Evolutionary conservation across 2,329 filamentous ascomycete genomes (phyloP), one percentile per base, ranked within the genome.

Genomic region (Aspergillus transmontanensis): DNA sequence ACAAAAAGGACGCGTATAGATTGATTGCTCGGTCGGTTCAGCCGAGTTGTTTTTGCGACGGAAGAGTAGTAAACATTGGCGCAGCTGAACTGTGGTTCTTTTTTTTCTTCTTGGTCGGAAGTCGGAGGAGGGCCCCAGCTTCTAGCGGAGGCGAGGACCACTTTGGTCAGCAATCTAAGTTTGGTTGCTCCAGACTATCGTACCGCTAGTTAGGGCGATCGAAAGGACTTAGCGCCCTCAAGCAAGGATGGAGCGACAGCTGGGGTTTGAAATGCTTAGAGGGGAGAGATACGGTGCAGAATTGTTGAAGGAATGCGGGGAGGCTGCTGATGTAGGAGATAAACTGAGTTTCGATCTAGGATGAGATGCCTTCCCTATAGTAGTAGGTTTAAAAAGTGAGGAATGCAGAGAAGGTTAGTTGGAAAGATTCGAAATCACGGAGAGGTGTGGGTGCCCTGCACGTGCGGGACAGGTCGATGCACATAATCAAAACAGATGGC

Each of bases 61-160:
- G 62, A 65, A 62, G 43, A 53, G 63, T 61, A 61, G 70, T 74
- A 75, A 75, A 74, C 71, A 75, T 73, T 57, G 60, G 54, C 64
- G 63, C 66, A 74, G 70, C 71, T 73, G 73, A 75, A 71, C 71
- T 71, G 71, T 75, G 72, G 73, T 71, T 72, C 71, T 71, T 68
- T 65, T 59, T 53, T 60, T 19, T 16, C 16, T 54, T 39, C 57
- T 45, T 59, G 55, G 46, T 60, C 59, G 65, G 62, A 57, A 70
- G 56, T 62, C 65, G 61, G 61, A 62, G 61, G 61, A 62, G 30
- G 62, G 63, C 56, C 64, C 66, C 59, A 62, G 41, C 50, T 45
- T 58, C 56, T 23, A 50, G 61, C 45, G 61, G 61, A 60, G 58
- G 56, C 34, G 39, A 63, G 61, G 55, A 46, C 45, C 61, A 60